Percentiles rank a stretch among this genome's conserved stretches.
Conservation (phyloP, 2,329 filamentous ascomycete species). For the Thielaviopsis euricoi region DNA sequence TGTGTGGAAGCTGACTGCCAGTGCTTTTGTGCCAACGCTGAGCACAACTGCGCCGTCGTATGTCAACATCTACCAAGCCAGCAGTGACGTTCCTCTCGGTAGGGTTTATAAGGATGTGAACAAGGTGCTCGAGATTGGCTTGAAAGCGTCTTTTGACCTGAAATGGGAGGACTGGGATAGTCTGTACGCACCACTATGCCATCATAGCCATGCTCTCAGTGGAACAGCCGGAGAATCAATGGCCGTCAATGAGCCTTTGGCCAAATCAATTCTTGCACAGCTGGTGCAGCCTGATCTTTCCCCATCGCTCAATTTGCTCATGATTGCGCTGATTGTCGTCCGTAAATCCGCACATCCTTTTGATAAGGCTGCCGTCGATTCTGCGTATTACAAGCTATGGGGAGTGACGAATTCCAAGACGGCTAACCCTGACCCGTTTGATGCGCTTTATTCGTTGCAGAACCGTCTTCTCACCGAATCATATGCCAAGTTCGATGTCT, state of each 20-base stretch:
- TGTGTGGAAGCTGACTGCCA: constrained; percentile 5
- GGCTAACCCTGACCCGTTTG: constrained; percentile 42
- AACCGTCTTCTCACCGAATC: constrained; percentile 33
- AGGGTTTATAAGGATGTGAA: constrained; percentile 55
- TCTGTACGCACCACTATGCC: constrained; percentile 40
- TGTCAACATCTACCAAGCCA: background rate
- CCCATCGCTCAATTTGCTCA: constrained; percentile 17
- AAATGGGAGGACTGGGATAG: constrained; percentile 31
- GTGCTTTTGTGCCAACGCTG: constrained; percentile 1
- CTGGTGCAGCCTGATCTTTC: constrained; percentile 1
- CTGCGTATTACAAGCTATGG: constrained; percentile 50
- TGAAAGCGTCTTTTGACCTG: constrained; percentile 32
- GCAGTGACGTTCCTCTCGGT: constrained; percentile 24
- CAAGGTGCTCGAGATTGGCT: constrained; percentile 48
- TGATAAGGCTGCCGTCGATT: constrained; percentile 47
- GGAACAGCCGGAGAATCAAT: constrained; percentile 52
- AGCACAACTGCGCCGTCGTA: background rate
- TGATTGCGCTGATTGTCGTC: constrained; percentile 27
- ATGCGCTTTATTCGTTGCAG: constrained; percentile 46
- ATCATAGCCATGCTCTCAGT: constrained; percentile 41
- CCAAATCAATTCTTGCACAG: constrained; percentile 26
- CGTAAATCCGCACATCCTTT: constrained; percentile 35
- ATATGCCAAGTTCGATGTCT: constrained; percentile 31
- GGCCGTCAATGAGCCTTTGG: constrained; percentile 54
- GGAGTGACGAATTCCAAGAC: constrained; percentile 30